phyloP scores from a whole-genome alignment of 306 rosid genomes.

The Senna siamea region DNA sequence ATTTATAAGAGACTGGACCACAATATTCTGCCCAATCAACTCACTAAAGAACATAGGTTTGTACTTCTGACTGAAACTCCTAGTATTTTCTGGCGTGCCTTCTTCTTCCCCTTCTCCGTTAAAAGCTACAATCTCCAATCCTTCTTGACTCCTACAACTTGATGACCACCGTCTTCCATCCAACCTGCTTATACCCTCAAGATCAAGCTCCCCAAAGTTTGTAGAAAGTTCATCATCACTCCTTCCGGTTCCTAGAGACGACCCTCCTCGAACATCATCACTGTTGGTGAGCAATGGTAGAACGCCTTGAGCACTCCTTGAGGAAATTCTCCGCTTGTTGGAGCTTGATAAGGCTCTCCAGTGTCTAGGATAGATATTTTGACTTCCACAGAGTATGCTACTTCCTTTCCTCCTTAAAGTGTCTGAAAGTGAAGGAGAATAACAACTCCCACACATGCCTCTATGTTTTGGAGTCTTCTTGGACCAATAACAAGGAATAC shows the following conservation, averaged over 20 bases:
- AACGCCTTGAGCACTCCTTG: constrained; percentile 77
- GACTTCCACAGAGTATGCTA: constrained; percentile 81
- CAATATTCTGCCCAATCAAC: constrained; percentile 92
- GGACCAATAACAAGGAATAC: constrained; percentile 97
- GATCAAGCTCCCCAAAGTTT: constrained; percentile 95
- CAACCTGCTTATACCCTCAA: constrained; percentile 94
- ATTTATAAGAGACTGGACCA: constrained; percentile 86
- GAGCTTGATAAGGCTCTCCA: constrained; percentile 55
- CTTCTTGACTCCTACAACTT: constrained; percentile 95
- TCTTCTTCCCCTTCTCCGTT: constrained; percentile 80
- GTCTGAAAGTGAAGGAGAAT: constrained; percentile 90
- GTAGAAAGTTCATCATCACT: constrained; percentile 95
- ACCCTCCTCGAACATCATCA: constrained; percentile 69
- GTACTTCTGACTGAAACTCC: constrained; percentile 85
- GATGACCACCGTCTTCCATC: constrained; percentile 98
- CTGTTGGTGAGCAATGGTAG: constrained; percentile 76
- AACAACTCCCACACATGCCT: constrained; percentile 72
- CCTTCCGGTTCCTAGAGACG: constrained; percentile 84
- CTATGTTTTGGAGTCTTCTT: constrained; percentile 78
- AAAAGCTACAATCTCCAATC: constrained; percentile 82
- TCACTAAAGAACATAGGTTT: constrained; percentile 84
- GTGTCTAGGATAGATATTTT: constrained; percentile 63
- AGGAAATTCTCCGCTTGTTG: constrained; percentile 61
- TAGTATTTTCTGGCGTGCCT: constrained; percentile 67
- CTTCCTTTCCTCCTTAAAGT: constrained; percentile 90